These are phyloP conservation scores for Citrus australasica DNA, from an alignment of 345 rosid species.

Conservation along the genomic window DNA sequence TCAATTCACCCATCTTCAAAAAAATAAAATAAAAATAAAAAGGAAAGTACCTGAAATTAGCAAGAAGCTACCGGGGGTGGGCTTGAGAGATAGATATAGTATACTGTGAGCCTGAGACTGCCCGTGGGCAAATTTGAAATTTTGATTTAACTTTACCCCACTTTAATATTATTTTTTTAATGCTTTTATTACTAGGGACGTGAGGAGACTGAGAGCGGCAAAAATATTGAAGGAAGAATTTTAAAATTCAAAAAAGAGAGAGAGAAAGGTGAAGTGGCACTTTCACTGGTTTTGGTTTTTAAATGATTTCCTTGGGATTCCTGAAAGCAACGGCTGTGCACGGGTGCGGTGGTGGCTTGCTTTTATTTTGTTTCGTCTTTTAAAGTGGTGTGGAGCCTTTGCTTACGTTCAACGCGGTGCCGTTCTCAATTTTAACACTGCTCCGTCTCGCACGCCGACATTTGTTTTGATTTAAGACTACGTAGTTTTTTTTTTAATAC, in stretches of 20 bases:
- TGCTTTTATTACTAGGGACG: background rate
- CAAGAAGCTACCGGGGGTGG: background rate
- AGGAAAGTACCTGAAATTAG: background rate
- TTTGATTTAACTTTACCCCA: background rate
- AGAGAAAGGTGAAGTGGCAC: slow-evolving; percentile 22
- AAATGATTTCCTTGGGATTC: background rate
- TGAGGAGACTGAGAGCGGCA: background rate
- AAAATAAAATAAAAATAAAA: background rate
- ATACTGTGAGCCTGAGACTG: too few relatives aligned
- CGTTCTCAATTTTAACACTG: too few relatives aligned
- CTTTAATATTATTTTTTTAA: background rate
- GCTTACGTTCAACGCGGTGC: background rate
- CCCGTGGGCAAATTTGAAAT: background rate
- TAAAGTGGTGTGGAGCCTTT: background rate
- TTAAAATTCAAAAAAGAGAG: slow-evolving; percentile 12
- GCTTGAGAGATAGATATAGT: too few relatives aligned
- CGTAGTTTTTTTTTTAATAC: too few relatives aligned
- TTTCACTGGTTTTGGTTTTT: background rate
- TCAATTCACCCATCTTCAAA: background rate
- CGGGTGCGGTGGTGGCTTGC: background rate
- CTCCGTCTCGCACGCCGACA: background rate
- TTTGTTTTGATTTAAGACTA: background rate
- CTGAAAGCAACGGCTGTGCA: background rate
- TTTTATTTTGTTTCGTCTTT: too few relatives aligned
- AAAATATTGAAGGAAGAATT: background rate